Evolutionary conservation across 345 rosid genomes (phyloP), one percentile per base, ranked within the genome.

Genomic region (Populus deltoides): DNA sequence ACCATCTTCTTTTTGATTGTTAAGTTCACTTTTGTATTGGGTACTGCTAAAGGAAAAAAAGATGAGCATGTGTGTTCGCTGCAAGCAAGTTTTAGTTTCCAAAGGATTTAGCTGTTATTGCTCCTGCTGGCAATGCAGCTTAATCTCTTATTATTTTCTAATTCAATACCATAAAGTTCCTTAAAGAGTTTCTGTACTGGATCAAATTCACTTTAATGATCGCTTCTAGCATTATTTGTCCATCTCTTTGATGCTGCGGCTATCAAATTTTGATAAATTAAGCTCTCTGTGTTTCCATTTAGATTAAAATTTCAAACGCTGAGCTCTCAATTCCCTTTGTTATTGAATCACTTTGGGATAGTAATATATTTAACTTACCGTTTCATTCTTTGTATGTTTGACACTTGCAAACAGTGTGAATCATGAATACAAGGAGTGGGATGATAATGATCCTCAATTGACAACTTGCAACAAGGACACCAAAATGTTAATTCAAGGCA

Each of bases 391-490:
- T 81, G 70, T 20, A 41, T 73, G 20, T 74, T 71, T 17, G 11
- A 55, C 36, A 81, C 15, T 84, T 82, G 63, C 75, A 65, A 77
- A 76, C 89, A 96, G 99, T 85, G 93, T 96, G 53, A 88, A 89
- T 84, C 99, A 96, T 75, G 98, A 96, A 66, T 93, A 93, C 84
- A 93, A 96, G 88, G 90, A 90, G 79, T 93, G 99, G 99, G 88
- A 89, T 80, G 97, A 86, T 66, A 90, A 87, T 68, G 90, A 92
- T 85, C 94, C 99, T 72, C 94, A 89, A 81, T 79, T 95, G 86
- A 80, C 92, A 62, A 95, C 99, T 31, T 95, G 99, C 87, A 95
- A 95, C 73, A 93, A 90, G 83, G 93, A 93, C 66, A 92, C 96
- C 79, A 95, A 93, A 83, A 91, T 89, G 79, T 85, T 93, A 79